Base-by-base conservation (phyloP, 2,329 filamentous ascomycete genomes). In the Colletotrichum sp. region DNA sequence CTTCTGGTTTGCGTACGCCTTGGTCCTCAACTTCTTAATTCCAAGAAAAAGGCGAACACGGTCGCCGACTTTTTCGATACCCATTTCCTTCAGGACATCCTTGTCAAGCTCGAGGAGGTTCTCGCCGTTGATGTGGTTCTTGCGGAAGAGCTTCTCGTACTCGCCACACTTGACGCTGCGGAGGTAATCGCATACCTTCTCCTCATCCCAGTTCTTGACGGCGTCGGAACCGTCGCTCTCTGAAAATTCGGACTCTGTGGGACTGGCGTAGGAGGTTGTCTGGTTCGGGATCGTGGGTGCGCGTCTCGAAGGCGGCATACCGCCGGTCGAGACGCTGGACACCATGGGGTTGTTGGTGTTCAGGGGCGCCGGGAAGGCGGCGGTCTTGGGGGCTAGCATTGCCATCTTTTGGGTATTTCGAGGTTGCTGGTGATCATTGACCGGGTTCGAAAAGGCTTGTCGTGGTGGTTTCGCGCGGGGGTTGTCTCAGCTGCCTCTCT, bases 71-170 rank as follows among this genome's bases (percentile, higher is more conserved):
- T 99, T 99, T 80, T 98, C 98, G 80, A 99, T 96, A 59, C 97
- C 97, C 92, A 99, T 98, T 85, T 99, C 97, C 85, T 98, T 98
- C 78, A 99, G 90, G 55, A 98, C 95, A 72, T 96, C 94, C 88
- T 98, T 98, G 85, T 99, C 97, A 90, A 98, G 96, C 86, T 99
- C 97, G 80, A 99, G 90, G 60, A 99, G 89, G 83, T 98, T 98
- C 87, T 98, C 96, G 81, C 97, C 97, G 83, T 97, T 99, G 88
- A 99, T 98, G 85, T 99, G 95, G 84, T 99, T 98, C 83, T 93
- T 93, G 86, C 95, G 87, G 86, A 98, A 98, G 30, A 98, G 86
- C 81, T 95, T 93, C 83, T 98, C 96, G 86, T 99, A 99, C 83
- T 99, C 96, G 80, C 94, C 93, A 83, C 96, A 99, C 82, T 98